Evolutionary conservation across 768 basidiomycete genomes (phyloP), one percentile per base, ranked within the genome.

Genomic region (Suillus alpinus): DNA sequence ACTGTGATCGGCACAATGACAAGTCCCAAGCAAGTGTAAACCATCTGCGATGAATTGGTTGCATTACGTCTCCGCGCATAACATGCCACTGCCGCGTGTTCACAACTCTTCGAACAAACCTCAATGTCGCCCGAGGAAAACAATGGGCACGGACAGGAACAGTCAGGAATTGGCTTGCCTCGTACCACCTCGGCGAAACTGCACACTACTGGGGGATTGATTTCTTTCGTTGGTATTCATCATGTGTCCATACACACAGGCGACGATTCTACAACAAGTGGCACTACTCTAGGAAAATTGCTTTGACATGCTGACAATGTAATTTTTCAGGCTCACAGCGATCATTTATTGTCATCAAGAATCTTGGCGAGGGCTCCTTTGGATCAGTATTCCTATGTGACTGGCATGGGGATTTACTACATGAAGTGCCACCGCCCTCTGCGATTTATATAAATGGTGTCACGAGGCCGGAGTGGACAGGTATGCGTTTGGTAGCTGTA

Each of bases 311-410:
- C 63, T 66, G 62, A 67, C 44, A 44, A 51, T 37, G 63, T 66
- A 13, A 58, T 60, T 7, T 61, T 63, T 34, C 69, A 96, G 94
- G 81, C 69, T 94, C 91, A 14, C 86, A 85, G 59, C 88, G 95
- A 67, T 89, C 89, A 20, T 99, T 95, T 73, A 95, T 94, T 29
- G 89, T 92, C 55, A 85, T 98, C 80, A 98, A 98, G 80, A 89
- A 91, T 62, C 85, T 99, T 73, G 97, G 97, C 51, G 95, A 98
- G 73, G 97, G 97, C 58, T 98, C 96, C 5, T 98, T 99, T 72
- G 97, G 97, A 56, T 98, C 95, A 4, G 97, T 99, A 64, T 95
- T 91, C 87, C 84, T 99, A 66, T 97, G 95, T 76, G 96, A 99
- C 82, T 99, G 96, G 96, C 94, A 97, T 81, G 92, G 92, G 70